Evolutionary conservation across 768 basidiomycete species (phyloP).

Genomic region (Neoboletus brunneissimus): DNA sequence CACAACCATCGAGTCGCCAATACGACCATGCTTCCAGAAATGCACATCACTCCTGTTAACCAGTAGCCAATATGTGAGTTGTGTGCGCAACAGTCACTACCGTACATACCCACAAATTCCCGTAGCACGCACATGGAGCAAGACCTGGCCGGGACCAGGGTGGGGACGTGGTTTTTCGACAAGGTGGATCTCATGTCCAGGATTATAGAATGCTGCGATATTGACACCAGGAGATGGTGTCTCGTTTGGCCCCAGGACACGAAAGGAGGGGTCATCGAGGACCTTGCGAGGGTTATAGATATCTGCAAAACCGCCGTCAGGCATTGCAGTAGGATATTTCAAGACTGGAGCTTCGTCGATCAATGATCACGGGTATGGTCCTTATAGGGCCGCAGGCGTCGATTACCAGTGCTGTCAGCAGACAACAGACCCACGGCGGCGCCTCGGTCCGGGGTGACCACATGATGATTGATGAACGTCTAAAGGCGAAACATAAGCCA

Average conservation of each 20-base stretch:
- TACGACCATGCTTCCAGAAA: slow-evolving; percentile 68
- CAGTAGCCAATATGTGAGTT: neutral
- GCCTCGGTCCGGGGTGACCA: neutral
- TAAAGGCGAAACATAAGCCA: neutral
- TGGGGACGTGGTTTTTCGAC: slow-evolving; percentile 61
- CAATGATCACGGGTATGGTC: neutral
- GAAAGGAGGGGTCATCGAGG: slow-evolving; percentile 54
- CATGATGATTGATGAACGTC: neutral
- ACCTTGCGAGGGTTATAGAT: slow-evolving; percentile 56
- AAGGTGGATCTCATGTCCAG: slow-evolving; percentile 59
- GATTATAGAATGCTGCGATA: slow-evolving; percentile 66
- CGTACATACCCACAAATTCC: slow-evolving; percentile 63
- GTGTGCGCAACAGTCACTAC: neutral
- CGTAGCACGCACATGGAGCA: slow-evolving; percentile 63
- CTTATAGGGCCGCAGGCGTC: too few relatives aligned
- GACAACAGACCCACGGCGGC: neutral
- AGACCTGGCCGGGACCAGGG: slow-evolving; percentile 63
- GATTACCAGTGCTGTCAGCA: slow-evolving; percentile 9
- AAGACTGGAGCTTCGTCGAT: neutral
- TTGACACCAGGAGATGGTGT: slow-evolving; percentile 47
- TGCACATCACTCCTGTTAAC: slow-evolving; percentile 62
- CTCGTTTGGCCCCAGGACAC: slow-evolving; percentile 49
- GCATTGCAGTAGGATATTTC: slow-evolving; percentile 13
- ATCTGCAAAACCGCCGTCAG: slow-evolving; percentile 33
- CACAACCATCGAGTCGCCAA: slow-evolving; percentile 70